A percentile compares a stretch with the other conserved stretches of the same genome.
phyloP scores from a whole-genome alignment of 768 basidiomycete species.

The Auriscalpium vulgare region DNA sequence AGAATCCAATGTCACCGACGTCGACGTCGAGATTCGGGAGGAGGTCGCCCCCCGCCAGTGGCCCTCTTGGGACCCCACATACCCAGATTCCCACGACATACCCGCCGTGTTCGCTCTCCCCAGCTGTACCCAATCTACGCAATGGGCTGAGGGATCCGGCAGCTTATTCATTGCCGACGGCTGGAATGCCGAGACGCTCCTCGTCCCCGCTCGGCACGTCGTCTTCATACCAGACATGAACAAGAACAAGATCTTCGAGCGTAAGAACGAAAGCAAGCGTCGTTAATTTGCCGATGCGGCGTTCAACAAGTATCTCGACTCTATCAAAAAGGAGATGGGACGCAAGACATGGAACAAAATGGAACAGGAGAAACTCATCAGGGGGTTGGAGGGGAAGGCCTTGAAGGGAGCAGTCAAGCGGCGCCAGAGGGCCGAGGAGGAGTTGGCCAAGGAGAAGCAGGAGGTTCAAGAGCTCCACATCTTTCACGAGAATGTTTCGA shows the following conservation, averaged over 20 bases:
- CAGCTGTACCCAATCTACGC: too few relatives aligned
- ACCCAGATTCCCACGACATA: too few relatives aligned
- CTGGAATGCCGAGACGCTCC: conserved; percentile 12
- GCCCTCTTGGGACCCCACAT: too few relatives aligned
- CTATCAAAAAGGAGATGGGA: not conserved
- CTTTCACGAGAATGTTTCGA: not conserved
- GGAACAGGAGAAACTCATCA: not conserved
- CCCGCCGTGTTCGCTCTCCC: too few relatives aligned
- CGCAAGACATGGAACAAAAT: not conserved
- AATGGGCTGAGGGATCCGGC: too few relatives aligned
- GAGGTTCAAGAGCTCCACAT: not conserved
- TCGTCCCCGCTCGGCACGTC: not conserved
- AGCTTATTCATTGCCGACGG: conserved; percentile 21
- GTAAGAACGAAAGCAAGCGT: not conserved
- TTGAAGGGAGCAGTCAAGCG: too few relatives aligned
- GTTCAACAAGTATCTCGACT: conserved; percentile 23
- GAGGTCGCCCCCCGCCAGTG: too few relatives aligned
- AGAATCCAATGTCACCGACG: too few relatives aligned
- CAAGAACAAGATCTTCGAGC: not conserved
- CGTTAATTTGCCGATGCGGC: conserved; percentile 1
- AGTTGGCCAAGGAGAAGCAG: not conserved
- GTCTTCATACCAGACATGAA: not conserved
- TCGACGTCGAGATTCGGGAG: too few relatives aligned
- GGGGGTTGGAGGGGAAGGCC: not conserved
- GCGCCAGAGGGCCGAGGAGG: not conserved